Evolutionary conservation across 768 basidiomycete genomes (phyloP).

Genomic region (Phaffia tasmanica): DNA sequence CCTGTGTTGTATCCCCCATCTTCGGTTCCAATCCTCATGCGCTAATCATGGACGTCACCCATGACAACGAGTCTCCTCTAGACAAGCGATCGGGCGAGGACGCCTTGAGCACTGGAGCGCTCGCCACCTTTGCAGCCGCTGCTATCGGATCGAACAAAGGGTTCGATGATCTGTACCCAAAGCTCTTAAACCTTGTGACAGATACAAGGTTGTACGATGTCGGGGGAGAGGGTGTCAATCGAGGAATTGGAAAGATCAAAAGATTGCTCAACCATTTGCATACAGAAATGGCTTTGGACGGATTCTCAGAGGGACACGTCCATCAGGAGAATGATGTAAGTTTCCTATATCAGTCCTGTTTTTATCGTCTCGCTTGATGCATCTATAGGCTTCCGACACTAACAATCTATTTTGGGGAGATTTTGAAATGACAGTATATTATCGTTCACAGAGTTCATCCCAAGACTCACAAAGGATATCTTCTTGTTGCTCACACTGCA

Average conservation of each 20-base stretch:
- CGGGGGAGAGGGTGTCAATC: constrained; percentile 40
- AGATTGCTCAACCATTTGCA: constrained; percentile 75
- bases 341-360: constrained; percentile 27
- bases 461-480: constrained; percentile 74
- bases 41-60: constrained; percentile 86
- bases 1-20: constrained; percentile 63
- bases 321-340: constrained; percentile 91
- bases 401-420: background rate
- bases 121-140: constrained; percentile 79
- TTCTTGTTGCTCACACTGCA: constrained; percentile 83
- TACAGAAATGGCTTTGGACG: constrained; percentile 79
- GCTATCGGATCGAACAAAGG: constrained; percentile 92
- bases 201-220: constrained; percentile 73
- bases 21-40: constrained; percentile 85
- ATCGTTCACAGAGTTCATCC: constrained; percentile 86
- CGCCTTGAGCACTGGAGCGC: constrained; percentile 81
- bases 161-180: constrained; percentile 94
- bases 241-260: constrained; percentile 43
- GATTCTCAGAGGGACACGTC: constrained; percentile 84
- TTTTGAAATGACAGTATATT: constrained; percentile 57
- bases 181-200: constrained; percentile 73
- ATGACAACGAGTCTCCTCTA: constrained; percentile 88
- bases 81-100: constrained; percentile 90
- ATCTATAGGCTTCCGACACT: background rate
- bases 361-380: background rate